Conservation (phyloP, 768 basidiomycete genomes). For the Lyophyllum decastes region DNA sequence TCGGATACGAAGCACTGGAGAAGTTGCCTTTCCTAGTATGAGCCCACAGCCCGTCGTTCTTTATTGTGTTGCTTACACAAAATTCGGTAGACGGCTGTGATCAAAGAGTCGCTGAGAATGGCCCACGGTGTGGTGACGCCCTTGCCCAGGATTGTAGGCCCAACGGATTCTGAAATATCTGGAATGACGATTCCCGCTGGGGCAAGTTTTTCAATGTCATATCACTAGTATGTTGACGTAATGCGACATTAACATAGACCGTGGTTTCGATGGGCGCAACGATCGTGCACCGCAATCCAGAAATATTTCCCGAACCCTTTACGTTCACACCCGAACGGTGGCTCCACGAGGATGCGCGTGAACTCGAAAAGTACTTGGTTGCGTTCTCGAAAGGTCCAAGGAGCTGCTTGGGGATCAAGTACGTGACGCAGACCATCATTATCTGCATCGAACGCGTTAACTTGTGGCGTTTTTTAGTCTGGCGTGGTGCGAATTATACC, state of each 20-base stretch:
- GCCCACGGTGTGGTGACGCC: conserved; percentile 39
- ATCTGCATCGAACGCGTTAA: neutral
- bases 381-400: conserved; percentile 46
- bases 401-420: conserved; percentile 49
- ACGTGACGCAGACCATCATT: conserved; percentile 9
- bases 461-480: conserved; percentile 26
- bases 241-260: conserved; percentile 27
- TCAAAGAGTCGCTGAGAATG: conserved; percentile 47
- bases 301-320: conserved; percentile 41
- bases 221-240: neutral
- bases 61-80: neutral
- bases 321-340: conserved; percentile 44
- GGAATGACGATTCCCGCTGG: conserved; percentile 22
- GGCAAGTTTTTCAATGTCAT: neutral
- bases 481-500: conserved; percentile 45
- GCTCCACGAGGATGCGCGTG: conserved; percentile 33
- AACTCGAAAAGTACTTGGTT: conserved; percentile 42
- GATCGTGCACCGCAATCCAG: conserved; percentile 38
- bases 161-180: conserved; percentile 31
- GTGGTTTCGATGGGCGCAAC: conserved; percentile 34
- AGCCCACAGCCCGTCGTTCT: conserved; percentile 10
- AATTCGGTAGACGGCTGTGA: conserved; percentile 41
- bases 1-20: conserved; percentile 38
- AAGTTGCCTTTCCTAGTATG: conserved; percentile 47
- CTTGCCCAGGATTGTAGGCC: conserved; percentile 41